Percentiles rank a stretch among this genome's conserved stretches.
These are phyloP conservation scores for Aspergillus sojae DNA, from an alignment of 2,329 filamentous ascomycete genomes.

Conservation along the genomic window DNA sequence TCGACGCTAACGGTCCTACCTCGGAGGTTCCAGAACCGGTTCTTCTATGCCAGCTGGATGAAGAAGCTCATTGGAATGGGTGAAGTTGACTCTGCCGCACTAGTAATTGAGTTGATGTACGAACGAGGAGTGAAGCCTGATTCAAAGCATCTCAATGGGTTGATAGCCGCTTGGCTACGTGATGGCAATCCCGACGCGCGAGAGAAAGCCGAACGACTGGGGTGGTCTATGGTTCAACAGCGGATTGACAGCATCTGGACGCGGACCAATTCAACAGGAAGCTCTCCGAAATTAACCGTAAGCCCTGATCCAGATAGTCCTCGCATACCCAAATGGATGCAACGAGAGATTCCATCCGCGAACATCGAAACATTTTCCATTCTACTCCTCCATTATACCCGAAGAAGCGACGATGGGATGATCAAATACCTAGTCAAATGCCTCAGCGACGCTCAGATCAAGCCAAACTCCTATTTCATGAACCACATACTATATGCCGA, in stretches of 20 bases:
- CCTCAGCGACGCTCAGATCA: slow-evolving; percentile 65
- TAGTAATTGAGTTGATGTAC: slow-evolving; percentile 76
- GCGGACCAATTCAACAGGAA: slow-evolving; percentile 26
- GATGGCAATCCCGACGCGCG: slow-evolving; percentile 58
- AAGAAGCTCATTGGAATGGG: slow-evolving; percentile 77
- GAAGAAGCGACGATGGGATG: slow-evolving; percentile 60
- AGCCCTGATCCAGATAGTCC: slow-evolving; percentile 26
- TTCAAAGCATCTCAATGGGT: slow-evolving; percentile 76
- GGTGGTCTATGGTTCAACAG: slow-evolving; percentile 74
- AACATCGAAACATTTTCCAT: slow-evolving; percentile 78
- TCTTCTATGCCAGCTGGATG: slow-evolving; percentile 87
- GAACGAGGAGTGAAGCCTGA: slow-evolving; percentile 68
- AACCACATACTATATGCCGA: slow-evolving; percentile 75
- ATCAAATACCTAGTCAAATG: slow-evolving; percentile 65
- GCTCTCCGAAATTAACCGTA: slow-evolving; percentile 31
- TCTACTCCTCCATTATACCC: slow-evolving; percentile 71
- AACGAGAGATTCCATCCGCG: slow-evolving; percentile 57
- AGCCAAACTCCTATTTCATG: slow-evolving; percentile 73
- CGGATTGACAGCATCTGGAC: slow-evolving; percentile 65
- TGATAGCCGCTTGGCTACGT: slow-evolving; percentile 78
- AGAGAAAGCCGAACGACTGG: slow-evolving; percentile 67
- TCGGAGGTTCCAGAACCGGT: slow-evolving; percentile 65
- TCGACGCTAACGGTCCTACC: slow-evolving; percentile 57
- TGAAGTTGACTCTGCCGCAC: slow-evolving; percentile 69
- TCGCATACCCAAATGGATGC: slow-evolving; percentile 42